A percentile compares a stretch with the other conserved stretches of the same genome.
phyloP scores from a whole-genome alignment of 2,329 filamentous ascomycete genomes.

The Xylariaceae sp. region DNA sequence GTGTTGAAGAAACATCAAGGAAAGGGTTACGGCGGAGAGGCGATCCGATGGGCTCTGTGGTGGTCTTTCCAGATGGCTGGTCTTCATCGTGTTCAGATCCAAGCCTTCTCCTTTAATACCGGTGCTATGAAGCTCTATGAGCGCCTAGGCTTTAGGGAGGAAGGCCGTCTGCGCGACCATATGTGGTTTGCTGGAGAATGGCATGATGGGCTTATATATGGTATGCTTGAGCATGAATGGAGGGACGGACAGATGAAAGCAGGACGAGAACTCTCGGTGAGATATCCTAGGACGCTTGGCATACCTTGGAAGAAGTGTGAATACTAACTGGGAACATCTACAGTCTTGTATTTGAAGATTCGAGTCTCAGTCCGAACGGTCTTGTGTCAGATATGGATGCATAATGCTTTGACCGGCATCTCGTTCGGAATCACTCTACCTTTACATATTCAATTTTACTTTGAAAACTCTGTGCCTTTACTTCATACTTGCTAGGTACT shows the following conservation, averaged over 20 bases:
- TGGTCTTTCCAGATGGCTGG: slow-evolving; percentile 34
- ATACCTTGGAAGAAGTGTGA: too few relatives aligned
- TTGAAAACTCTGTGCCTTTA: too few relatives aligned
- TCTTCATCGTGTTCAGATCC: slow-evolving; percentile 34
- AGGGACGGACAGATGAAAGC: slow-evolving; percentile 17
- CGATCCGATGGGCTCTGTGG: slow-evolving; percentile 34
- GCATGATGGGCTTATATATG: slow-evolving; percentile 32
- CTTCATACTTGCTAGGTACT: too few relatives aligned
- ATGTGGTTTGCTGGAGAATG: slow-evolving; percentile 35
- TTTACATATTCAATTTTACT: too few relatives aligned
- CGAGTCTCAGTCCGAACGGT: too few relatives aligned
- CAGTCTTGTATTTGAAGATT: too few relatives aligned
- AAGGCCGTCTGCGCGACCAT: slow-evolving; percentile 31
- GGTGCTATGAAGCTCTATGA: slow-evolving; percentile 32
- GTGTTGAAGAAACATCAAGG: slow-evolving; percentile 28
- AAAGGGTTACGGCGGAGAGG: slow-evolving; percentile 36
- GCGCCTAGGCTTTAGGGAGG: slow-evolving; percentile 33
- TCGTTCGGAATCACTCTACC: too few relatives aligned
- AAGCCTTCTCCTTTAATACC: slow-evolving; percentile 31
- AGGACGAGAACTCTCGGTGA: slow-evolving; percentile 12
- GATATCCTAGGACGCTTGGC: too few relatives aligned
- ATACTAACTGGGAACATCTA: too few relatives aligned
- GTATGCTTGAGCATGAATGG: slow-evolving; percentile 35
- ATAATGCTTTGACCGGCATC: too few relatives aligned
- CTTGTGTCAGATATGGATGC: too few relatives aligned